Conservation (phyloP, 805 yeast species). For the Zygotorulaspora sp. region DNA sequence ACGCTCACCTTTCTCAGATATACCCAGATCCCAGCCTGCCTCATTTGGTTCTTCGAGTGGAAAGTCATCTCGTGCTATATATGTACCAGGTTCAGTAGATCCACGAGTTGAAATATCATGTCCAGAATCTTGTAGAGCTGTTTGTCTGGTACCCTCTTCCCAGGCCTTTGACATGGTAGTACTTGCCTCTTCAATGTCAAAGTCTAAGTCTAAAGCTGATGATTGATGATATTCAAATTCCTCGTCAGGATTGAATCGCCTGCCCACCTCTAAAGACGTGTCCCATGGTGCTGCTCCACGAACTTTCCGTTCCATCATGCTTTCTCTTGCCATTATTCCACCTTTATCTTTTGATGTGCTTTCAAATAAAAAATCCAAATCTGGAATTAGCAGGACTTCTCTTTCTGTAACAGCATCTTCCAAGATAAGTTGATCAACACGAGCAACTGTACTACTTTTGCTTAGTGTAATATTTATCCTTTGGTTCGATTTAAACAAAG, state of each 20-base stretch:
- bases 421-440: slow-evolving; percentile 55
- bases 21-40: slow-evolving; percentile 31
- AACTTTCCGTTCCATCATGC: slow-evolving; percentile 28
- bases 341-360: slow-evolving; percentile 8
- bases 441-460: slow-evolving; percentile 56
- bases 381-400: slow-evolving; percentile 67
- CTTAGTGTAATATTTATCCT: slow-evolving; percentile 54
- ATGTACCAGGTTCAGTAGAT: slow-evolving; percentile 9
- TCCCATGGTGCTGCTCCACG: slow-evolving; percentile 35
- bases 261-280: slow-evolving; percentile 33
- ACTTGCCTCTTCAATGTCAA: slow-evolving; percentile 30
- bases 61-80: slow-evolving; percentile 26
- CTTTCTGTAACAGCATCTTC: slow-evolving; percentile 76
- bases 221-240: slow-evolving; percentile 21
- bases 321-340: slow-evolving; percentile 18
- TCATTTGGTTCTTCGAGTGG: slow-evolving; percentile 23
- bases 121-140: slow-evolving; percentile 4
- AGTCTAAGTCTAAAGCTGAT: slow-evolving; percentile 30
- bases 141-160: slow-evolving; percentile 29
- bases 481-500: slow-evolving; percentile 49
- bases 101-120: slow-evolving; percentile 4
- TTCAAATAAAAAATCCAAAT: slow-evolving; percentile 37
- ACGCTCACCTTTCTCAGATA: slow-evolving; percentile 17
- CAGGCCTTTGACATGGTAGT: slow-evolving; percentile 18
- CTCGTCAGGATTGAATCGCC: slow-evolving; percentile 25